Evolutionary conservation across 2,329 filamentous ascomycete genomes (phyloP), one percentile per base, ranked within the genome.

Genomic region (Aspergillus sp.): DNA sequence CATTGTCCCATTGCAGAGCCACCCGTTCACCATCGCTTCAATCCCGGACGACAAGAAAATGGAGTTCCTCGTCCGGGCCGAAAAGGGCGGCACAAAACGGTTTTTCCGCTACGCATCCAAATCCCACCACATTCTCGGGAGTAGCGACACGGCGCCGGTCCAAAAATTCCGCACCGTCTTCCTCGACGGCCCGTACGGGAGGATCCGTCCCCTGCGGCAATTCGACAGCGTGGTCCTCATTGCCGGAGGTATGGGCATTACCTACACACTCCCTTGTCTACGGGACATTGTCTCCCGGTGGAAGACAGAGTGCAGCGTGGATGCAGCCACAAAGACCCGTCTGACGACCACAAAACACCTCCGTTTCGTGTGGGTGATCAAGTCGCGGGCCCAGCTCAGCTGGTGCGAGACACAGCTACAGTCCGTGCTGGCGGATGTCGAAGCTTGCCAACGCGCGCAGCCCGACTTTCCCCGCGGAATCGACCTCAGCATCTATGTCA

Each of bases 11-110:
- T 67, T 87, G 2, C 82, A 87, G 60, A 81, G 79, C 20, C 85
- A 88, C 58, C 85, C 85, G 0, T 87, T 87, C 61, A 87, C 83
- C 1, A 83, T 87, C 53, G 72, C 80, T 2, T 82, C 80, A 1
- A 73, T 85, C 11, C 79, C 81, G 0, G 72, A 74, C 36, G 82
- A 85, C 59, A 73, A 75, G 1, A 78, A 75, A 51, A 74, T 85
- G 64, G 80, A 83, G 47, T 83, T 86, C 55, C 64, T 82, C 3
- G 72, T 85, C 9, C 80, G 81, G 52, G 74, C 80, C 1, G 75
- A 83, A 58, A 75, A 71, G 31, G 82, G 81, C 11, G 79, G 75
- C 10, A 84, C 81, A 1, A 74, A 66, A 45, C 74, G 72, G 5
- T 74, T 85, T 52, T 79, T 79, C 63, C 69, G 68, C 41, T 76